Evolutionary conservation across 805 yeast species (phyloP).

Genomic region (Starmerella sp.): DNA sequence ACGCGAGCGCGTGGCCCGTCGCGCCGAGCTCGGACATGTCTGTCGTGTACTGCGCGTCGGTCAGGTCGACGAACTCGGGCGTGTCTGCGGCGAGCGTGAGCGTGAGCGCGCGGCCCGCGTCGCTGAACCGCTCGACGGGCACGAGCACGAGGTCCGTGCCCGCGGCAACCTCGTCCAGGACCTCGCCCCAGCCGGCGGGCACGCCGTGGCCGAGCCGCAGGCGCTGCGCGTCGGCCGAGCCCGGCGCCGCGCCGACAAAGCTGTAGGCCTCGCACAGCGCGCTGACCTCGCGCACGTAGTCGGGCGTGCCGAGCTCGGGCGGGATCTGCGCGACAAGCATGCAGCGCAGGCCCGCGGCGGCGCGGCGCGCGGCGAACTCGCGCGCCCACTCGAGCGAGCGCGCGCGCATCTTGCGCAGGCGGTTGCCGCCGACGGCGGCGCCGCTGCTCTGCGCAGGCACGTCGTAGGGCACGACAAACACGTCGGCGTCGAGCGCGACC

Average conservation of each 20-base stretch:
- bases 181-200: conserved; percentile 18
- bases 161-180: conserved; percentile 22
- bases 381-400: conserved; percentile 30
- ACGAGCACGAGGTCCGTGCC: conserved; percentile 32
- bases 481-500: conserved; percentile 24
- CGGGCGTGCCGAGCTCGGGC: conserved; percentile 23
- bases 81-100: conserved; percentile 24
- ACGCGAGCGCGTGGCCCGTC: conserved; percentile 29
- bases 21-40: conserved; percentile 26
- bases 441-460: conserved; percentile 24
- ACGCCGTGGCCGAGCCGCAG: conserved; percentile 10
- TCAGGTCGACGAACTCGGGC: conserved; percentile 25
- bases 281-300: conserved; percentile 16
- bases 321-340: conserved; percentile 27
- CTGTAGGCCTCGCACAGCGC: conserved; percentile 15
- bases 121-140: conserved; percentile 27
- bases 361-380: conserved; percentile 13
- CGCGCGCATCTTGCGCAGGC: conserved; percentile 29
- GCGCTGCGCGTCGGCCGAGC: neutral
- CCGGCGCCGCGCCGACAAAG: neutral
- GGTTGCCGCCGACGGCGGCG: conserved; percentile 29
- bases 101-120: conserved; percentile 32
- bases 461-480: conserved; percentile 31
- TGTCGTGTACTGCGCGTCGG: conserved; percentile 25
- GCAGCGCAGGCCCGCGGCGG: neutral